Conservation (phyloP, 495 filamentous ascomycete genomes). For the Xylaria palmicola region DNA sequence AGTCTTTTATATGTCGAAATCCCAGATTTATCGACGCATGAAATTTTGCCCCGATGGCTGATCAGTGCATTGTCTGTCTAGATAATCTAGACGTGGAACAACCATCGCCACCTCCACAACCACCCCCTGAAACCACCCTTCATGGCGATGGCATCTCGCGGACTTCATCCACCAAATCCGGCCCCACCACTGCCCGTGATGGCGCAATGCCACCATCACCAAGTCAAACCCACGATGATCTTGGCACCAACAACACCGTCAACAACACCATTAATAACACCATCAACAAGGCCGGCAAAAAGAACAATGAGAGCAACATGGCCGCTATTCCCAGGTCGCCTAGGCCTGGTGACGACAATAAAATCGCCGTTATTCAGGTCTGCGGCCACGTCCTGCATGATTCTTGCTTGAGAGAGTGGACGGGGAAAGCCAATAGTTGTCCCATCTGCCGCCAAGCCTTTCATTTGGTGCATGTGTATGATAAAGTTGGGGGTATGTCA, state of each 20-base stretch:
- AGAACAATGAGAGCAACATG: too few relatives aligned
- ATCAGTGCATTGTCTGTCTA: conserved; percentile 95
- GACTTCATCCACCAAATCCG: conserved; percentile 12
- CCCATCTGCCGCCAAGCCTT: conserved; percentile 93
- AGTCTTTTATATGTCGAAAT: conserved; percentile 38
- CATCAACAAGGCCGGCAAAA: conserved; percentile 24
- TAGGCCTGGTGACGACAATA: conserved; percentile 27
- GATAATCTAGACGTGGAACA: conserved; percentile 69
- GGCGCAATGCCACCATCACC: conserved; percentile 33
- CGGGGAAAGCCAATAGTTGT: conserved; percentile 93
- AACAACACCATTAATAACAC: conserved; percentile 27
- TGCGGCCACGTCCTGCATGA: conserved; percentile 92
- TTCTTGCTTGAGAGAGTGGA: conserved; percentile 88
- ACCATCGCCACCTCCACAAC: conserved; percentile 23
- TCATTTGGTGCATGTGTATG: conserved; percentile 81
- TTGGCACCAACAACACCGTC: conserved; percentile 26
- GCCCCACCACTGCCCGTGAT: conserved; percentile 20
- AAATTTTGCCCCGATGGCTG: conserved; percentile 63
- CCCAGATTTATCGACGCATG: conserved; percentile 29
- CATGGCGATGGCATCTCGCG: conserved; percentile 10
- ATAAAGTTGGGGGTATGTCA: conserved; percentile 70
- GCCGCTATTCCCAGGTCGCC: conserved; percentile 33
- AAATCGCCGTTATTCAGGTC: conserved; percentile 54
- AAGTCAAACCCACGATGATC: conserved; percentile 37
- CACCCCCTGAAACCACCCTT: conserved; percentile 3